Conservation (phyloP, 2,329 filamentous ascomycete genomes). For the Gliomastix tumulicola region DNA sequence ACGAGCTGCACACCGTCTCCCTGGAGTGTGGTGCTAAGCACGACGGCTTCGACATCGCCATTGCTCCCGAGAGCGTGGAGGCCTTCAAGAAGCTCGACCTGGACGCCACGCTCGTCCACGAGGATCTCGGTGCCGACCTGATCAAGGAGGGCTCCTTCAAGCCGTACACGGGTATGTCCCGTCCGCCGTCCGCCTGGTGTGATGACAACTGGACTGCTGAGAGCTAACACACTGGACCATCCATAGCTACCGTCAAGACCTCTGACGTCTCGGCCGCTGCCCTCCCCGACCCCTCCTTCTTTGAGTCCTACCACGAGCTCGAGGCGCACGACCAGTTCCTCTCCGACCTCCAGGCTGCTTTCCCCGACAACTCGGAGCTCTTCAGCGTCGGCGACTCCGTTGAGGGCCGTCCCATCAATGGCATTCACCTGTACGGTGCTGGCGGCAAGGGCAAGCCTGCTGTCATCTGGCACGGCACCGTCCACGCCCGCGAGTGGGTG, state of each 20-base stretch:
- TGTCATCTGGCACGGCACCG: slow-evolving; percentile 48
- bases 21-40: slow-evolving; percentile 18
- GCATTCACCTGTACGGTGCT: slow-evolving; percentile 48
- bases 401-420: slow-evolving; percentile 50
- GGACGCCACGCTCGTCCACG: slow-evolving; percentile 24
- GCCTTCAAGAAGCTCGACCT: slow-evolving; percentile 24
- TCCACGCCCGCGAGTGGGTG: slow-evolving; percentile 57
- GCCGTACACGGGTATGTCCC: slow-evolving; percentile 20
- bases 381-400: slow-evolving; percentile 39
- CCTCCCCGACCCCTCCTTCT: slow-evolving; percentile 15
- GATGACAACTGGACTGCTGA: not conserved
- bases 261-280: not conserved
- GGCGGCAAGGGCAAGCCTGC: slow-evolving; percentile 36
- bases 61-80: slow-evolving; percentile 23
- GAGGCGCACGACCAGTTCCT: slow-evolving; percentile 42
- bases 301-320: slow-evolving; percentile 46
- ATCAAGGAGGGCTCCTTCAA: slow-evolving; percentile 21
- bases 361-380: slow-evolving; percentile 37
- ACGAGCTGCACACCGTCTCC: slow-evolving; percentile 22
- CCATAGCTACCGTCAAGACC: slow-evolving; percentile 1
- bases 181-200: not conserved
- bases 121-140: slow-evolving; percentile 30
- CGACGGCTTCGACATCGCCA: slow-evolving; percentile 28
- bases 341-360: slow-evolving; percentile 31
- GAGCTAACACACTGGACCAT: too few species aligned